A percentile compares a stretch with the other conserved stretches of the same genome.
Conservation (phyloP, 768 basidiomycete genomes). For the Phaffia australis region DNA sequence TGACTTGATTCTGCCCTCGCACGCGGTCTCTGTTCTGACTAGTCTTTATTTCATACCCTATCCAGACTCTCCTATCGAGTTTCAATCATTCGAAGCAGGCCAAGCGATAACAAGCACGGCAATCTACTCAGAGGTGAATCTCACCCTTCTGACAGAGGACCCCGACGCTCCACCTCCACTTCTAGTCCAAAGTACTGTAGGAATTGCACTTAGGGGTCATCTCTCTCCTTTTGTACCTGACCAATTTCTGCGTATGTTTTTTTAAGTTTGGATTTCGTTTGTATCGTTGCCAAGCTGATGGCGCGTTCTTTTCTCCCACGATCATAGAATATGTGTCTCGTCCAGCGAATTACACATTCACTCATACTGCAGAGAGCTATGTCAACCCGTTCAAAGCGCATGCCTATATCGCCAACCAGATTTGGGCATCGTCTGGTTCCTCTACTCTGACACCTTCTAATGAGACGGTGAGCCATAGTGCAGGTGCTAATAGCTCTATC, state of each 20-base stretch:
- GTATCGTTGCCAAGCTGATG: too few relatives aligned
- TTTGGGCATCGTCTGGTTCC: too few relatives aligned
- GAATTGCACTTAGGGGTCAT: neutral
- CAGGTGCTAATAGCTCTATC: too few relatives aligned
- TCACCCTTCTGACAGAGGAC: neutral
- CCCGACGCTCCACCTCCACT: slow-evolving; percentile 1
- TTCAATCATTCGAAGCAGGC: neutral
- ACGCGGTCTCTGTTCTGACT: too few relatives aligned
- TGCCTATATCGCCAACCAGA: neutral
- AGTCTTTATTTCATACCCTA: too few relatives aligned
- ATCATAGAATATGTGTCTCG: neutral
- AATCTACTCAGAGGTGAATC: slow-evolving; percentile 4
- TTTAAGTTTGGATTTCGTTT: too few relatives aligned
- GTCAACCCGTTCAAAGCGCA: slow-evolving; percentile 5
- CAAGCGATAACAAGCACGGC: neutral
- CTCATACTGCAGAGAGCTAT: neutral
- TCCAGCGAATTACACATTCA: slow-evolving; percentile 1
- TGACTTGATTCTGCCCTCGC: too few relatives aligned
- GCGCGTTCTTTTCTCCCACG: too few relatives aligned
- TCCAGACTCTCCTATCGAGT: too few relatives aligned
- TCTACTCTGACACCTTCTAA: too few relatives aligned
- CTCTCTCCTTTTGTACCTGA: slow-evolving; percentile 2
- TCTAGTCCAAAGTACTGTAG: neutral
- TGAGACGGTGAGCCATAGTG: too few relatives aligned
- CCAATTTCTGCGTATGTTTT: neutral